Conservation (phyloP, 1,139 yeast genomes). For the Protomyces lactucae-debilis region DNA sequence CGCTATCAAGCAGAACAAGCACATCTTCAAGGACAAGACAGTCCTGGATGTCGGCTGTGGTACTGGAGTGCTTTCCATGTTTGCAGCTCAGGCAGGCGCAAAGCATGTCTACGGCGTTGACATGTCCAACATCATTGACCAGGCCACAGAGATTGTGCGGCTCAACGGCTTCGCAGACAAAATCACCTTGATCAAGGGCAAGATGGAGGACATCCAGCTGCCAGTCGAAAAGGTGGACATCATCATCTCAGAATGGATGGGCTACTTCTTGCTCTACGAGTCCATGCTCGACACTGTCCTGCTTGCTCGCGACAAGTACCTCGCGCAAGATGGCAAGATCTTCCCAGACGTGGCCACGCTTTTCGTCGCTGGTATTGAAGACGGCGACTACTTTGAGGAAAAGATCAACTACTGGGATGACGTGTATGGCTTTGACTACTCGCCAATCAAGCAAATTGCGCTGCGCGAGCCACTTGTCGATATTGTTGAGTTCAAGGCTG, state of each 20-base stretch:
- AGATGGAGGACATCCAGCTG: conserved; percentile 84
- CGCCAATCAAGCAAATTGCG: conserved; percentile 65
- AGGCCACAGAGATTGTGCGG: conserved; percentile 81
- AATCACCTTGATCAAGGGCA: conserved; percentile 85
- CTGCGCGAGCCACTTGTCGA: conserved; percentile 94
- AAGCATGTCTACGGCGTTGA: conserved; percentile 57
- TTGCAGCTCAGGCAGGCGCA: conserved; percentile 57
- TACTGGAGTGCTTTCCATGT: conserved; percentile 59
- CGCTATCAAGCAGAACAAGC: conserved; percentile 53
- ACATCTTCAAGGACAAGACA: conserved; percentile 50
- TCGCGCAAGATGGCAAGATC: conserved; percentile 80
- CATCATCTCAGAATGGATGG: conserved; percentile 99
- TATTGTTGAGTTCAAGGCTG: conserved; percentile 75
- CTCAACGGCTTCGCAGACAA: conserved; percentile 82
- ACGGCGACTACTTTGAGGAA: conserved; percentile 86
- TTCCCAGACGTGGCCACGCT: conserved; percentile 94
- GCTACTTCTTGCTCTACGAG: conserved; percentile 90
- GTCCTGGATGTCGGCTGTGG: conserved; percentile 56
- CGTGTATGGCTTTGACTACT: conserved; percentile 92
- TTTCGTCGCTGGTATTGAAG: conserved; percentile 91
- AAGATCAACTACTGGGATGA: conserved; percentile 94
- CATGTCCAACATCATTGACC: conserved; percentile 91
- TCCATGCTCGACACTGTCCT: conserved; percentile 97
- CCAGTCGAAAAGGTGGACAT: conserved; percentile 82
- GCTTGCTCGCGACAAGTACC: conserved; percentile 86